Conservation (phyloP, 2,329 filamentous ascomycete species). For the Microsporum canis region DNA sequence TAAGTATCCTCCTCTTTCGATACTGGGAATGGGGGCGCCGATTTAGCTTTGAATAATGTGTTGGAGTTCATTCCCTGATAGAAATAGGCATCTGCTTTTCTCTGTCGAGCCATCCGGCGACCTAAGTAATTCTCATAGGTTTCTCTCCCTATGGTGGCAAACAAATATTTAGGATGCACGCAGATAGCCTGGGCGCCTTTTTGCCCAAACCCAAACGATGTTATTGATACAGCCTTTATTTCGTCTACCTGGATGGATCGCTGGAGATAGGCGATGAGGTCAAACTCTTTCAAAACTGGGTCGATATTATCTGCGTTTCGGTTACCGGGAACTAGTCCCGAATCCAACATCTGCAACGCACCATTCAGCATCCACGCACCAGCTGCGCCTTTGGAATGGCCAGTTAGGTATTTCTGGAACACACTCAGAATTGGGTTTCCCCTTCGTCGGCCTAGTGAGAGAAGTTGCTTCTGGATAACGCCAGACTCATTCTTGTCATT, state of each 20-base stretch:
- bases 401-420: constrained; percentile 26
- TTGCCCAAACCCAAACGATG: constrained; percentile 38
- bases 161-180: constrained; percentile 27
- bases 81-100: neutral
- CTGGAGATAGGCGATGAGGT: constrained; percentile 27
- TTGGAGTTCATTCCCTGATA: constrained; percentile 1
- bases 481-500: constrained; percentile 33
- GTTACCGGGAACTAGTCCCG: constrained; percentile 28
- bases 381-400: constrained; percentile 31
- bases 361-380: constrained; percentile 33
- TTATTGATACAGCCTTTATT: constrained; percentile 30
- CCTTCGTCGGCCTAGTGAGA: constrained; percentile 24
- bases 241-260: constrained; percentile 15
- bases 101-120: neutral
- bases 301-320: constrained; percentile 31
- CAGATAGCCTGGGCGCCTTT: constrained; percentile 33
- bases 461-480: constrained; percentile 28
- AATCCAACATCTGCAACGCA: constrained; percentile 26
- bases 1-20: neutral
- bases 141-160: neutral
- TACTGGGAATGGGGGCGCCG: neutral
- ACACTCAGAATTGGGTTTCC: constrained; percentile 27
- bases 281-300: constrained; percentile 18
- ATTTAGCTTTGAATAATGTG: constrained; percentile 4
- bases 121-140: neutral